These are phyloP conservation scores for Tuber brumale DNA, from an alignment of 495 filamentous ascomycete genomes.

Conservation along the genomic window DNA sequence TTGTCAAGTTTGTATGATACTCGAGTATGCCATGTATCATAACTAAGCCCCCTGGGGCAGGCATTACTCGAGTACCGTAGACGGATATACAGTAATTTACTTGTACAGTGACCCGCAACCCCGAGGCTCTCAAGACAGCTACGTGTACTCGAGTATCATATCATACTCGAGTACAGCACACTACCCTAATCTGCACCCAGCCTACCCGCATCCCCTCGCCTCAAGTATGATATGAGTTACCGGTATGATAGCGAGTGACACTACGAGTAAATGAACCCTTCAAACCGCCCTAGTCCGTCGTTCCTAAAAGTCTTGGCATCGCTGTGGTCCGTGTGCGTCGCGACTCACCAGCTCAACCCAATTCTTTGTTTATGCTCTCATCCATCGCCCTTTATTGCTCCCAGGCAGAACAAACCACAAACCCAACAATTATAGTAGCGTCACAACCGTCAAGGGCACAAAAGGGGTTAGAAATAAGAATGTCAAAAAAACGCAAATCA, in stretches of 20 bases:
- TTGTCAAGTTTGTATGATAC: neutral
- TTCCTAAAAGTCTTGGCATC: conserved; percentile 10
- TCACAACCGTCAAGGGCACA: neutral
- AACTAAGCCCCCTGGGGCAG: neutral
- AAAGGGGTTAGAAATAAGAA: neutral
- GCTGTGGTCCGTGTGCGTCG: conserved; percentile 3
- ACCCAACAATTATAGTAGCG: neutral
- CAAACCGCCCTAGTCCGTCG: neutral
- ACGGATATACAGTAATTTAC: neutral
- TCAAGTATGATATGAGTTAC: neutral
- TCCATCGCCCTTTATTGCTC: neutral
- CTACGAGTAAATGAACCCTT: neutral
- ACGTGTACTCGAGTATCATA: too few species aligned
- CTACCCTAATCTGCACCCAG: neutral
- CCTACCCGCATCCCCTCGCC: neutral
- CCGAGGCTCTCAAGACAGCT: neutral
- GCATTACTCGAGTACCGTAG: neutral
- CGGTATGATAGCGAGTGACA: neutral
- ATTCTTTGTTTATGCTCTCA: conserved; percentile 15
- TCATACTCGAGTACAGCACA: neutral
- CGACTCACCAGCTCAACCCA: neutral
- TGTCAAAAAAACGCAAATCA: conserved; percentile 21
- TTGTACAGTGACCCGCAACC: neutral
- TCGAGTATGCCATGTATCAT: neutral
- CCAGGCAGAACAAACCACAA: conserved; percentile 1